Base-by-base conservation (phyloP, 1,284 basidiomycete species). In the Apiotrichum sp. region DNA sequence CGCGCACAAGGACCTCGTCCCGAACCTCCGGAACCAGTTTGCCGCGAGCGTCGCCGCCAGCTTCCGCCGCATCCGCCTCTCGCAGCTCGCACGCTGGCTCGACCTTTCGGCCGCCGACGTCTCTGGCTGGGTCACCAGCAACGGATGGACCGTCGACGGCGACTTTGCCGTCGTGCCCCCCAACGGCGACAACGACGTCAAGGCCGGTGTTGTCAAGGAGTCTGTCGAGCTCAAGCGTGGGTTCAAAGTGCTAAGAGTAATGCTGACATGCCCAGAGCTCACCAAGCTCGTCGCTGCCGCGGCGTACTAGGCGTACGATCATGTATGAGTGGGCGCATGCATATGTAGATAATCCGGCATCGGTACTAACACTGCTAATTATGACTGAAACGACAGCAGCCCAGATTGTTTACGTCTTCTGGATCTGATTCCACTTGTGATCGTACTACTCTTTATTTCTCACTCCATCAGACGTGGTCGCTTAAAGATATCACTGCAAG, bases 161-260 rank as follows among this genome's bases (percentile, higher is more conserved):
- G 84, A 82, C 14, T 81, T 84, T 10, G 82, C 92, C 47, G 78
- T 76, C 32, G 81, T 96, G 54, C 91, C 92, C 41, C 82, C 85
- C 50, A 93, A 93, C 75, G 87, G 87, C n/a, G 89, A 93, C 76
- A 97, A 96, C 77, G 88, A 92, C 70, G 90, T 96, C 68, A 89
- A 92, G 74, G 89, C 92, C 0, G 89, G 89, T n/a, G 84, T 95
- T 42, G 88, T 95, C 45, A 88, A 90, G 76, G 93, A 96, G 79
- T 86, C 82, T 65, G 88, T 96, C 63, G 87, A 87, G 73, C 80
- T 96, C 56, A 85, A 86, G 64, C 93, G 91, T 93, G 77, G 73
- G 89, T 84, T 16, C 40, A 13, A 10, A 32, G 16, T 34, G 8
- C 44, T 7, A 38, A 5, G 8, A 22, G 22, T 22, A 22, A 22